Conservation (phyloP, 208 protist species). For the Trypanosoma conorhini region DNA sequence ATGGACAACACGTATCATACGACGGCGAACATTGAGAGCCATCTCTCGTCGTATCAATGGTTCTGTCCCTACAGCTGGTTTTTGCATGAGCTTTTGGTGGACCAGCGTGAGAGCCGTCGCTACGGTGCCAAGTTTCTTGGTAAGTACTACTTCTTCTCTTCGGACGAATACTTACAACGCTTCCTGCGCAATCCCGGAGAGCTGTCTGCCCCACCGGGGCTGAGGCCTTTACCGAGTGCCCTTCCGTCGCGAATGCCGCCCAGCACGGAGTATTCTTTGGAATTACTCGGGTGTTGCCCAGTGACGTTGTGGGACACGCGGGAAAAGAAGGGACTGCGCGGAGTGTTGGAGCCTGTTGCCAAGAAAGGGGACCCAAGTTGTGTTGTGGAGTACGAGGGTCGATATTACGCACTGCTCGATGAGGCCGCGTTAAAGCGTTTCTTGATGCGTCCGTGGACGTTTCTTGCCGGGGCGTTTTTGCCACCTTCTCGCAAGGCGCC, state of each 20-base stretch:
- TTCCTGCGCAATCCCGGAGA: slow-evolving; percentile 68
- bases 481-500: slow-evolving; percentile 73
- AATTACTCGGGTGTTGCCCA: slow-evolving; percentile 86
- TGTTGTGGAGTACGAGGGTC: slow-evolving; percentile 77
- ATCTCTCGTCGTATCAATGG: slow-evolving; percentile 67
- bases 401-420: slow-evolving; percentile 71
- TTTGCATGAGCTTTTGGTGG: slow-evolving; percentile 56
- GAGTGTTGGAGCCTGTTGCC: slow-evolving; percentile 73
- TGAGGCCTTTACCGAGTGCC: slow-evolving; percentile 49
- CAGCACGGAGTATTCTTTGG: slow-evolving; percentile 31
- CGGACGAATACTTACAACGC: slow-evolving; percentile 41
- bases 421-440: slow-evolving; percentile 61
- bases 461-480: slow-evolving; percentile 57
- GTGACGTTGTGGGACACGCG: slow-evolving; percentile 91
- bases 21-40: slow-evolving; percentile 25
- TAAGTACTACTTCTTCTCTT: slow-evolving; percentile 81
- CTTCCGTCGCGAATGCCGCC: slow-evolving; percentile 37
- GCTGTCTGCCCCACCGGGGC: slow-evolving; percentile 45
- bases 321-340: slow-evolving; percentile 66
- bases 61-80: slow-evolving; percentile 88
- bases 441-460: slow-evolving; percentile 85
- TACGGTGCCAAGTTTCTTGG: slow-evolving; percentile 62
- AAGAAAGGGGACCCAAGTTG: slow-evolving; percentile 55
- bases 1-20: slow-evolving; percentile 54
- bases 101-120: slow-evolving; percentile 18